phyloP scores from a whole-genome alignment of 106 monocot species.

The Apostasia ramifera region DNA sequence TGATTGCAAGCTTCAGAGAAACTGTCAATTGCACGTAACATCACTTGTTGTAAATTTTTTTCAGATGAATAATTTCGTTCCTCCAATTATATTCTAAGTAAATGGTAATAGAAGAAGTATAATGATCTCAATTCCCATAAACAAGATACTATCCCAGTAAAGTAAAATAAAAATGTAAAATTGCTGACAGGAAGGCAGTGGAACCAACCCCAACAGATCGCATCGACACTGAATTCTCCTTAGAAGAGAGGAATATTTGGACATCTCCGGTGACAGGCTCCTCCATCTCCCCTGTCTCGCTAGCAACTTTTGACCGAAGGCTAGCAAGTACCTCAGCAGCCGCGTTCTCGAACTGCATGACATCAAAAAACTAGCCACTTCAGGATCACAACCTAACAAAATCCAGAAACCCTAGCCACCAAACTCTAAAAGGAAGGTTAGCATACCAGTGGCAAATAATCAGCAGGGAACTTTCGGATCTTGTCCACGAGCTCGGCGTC shows the following conservation, averaged over 20 bases:
- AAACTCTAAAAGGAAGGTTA: too few relatives aligned
- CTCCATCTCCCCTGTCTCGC: constrained; percentile 93
- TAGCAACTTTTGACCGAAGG: constrained; percentile 73
- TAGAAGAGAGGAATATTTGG: constrained; percentile 85
- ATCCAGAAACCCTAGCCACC: background rate
- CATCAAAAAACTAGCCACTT: background rate
- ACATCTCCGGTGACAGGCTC: constrained; percentile 90
- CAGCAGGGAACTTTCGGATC: too few relatives aligned
- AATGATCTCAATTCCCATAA: background rate
- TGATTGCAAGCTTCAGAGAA: too few relatives aligned
- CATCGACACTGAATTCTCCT: constrained; percentile 80
- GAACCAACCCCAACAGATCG: constrained; percentile 68
- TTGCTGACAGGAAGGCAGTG: background rate
- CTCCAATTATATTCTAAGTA: background rate
- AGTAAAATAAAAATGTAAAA: background rate
- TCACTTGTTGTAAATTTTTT: too few relatives aligned
- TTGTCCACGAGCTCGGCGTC: too few relatives aligned
- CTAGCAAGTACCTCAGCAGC: constrained; percentile 90
- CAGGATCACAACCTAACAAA: background rate
- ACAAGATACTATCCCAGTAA: background rate
- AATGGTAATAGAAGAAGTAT: background rate
- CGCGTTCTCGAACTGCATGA: constrained; percentile 70
- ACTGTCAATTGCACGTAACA: too few relatives aligned
- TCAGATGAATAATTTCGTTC: too few relatives aligned
- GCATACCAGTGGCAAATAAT: too few relatives aligned